Evolutionary conservation across 345 rosid species (phyloP).

Genomic region (Murraya koenigii): DNA sequence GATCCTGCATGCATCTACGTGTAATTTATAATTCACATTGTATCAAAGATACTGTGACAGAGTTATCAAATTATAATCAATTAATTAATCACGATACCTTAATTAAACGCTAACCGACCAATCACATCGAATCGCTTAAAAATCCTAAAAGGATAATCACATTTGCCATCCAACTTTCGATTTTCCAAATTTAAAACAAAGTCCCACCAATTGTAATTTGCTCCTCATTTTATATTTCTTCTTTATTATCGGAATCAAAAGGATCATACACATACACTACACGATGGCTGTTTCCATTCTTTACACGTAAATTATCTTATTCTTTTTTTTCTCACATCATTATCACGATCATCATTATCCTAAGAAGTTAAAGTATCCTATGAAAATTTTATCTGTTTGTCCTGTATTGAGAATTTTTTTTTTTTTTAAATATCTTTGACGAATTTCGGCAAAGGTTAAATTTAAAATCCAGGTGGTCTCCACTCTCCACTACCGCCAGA

Average conservation of each 20-base stretch:
- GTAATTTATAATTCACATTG: too few species aligned
- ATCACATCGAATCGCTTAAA: neutral
- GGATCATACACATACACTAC: too few species aligned
- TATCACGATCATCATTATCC: neutral
- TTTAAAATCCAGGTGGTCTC: neutral
- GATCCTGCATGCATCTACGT: too few species aligned
- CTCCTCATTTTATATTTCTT: too few species aligned
- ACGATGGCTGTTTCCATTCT: neutral
- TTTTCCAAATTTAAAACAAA: too few species aligned
- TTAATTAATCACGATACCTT: neutral
- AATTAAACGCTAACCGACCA: neutral
- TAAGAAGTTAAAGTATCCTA: neutral
- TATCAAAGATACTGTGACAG: too few species aligned
- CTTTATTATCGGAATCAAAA: too few species aligned
- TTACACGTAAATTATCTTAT: neutral
- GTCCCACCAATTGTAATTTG: too few species aligned
- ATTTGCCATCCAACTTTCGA: too few species aligned
- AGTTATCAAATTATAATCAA: too few species aligned
- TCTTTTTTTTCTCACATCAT: neutral
- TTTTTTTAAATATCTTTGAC: neutral
- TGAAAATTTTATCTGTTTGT: conserved; percentile 5
- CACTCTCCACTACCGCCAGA: neutral
- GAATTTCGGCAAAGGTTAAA: neutral
- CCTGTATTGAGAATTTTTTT: neutral
- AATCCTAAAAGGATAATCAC: neutral